Base-by-base conservation (phyloP, 2,329 filamentous ascomycete genomes). In the Arthroderma sp. region DNA sequence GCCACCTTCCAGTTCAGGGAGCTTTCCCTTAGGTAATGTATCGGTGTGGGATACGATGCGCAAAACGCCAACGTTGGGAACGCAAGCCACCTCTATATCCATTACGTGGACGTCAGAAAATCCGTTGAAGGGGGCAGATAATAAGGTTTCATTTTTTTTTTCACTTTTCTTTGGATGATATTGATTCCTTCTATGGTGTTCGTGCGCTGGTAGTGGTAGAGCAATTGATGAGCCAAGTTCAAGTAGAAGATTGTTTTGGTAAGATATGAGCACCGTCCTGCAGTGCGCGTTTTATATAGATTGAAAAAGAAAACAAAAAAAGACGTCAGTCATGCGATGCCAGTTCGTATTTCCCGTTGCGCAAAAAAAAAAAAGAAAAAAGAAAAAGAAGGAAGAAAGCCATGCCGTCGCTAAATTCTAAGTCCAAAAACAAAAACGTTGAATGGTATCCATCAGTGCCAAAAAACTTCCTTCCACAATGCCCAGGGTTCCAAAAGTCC, bases 341-440 rank as follows among this genome's bases (percentile, higher is more conserved):
- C 23, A 51, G 47, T 51, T 33, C 47, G 25, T 51, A 51, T 8
- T 31, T 51, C 47, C 47, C 47, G 47, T 51, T 15, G 33, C 47
- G 13, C 25, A 49, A 19, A 51, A 19, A 51, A 33, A 51, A 51
- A 33, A 31, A 9, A 31, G 33, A 51, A 51, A 51, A n/a, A n/a
- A 17, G 21, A 25, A 13, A 17, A 21, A 28, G 6, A 51, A 51
- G 25, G n/a, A n/a, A n/a, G n/a, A n/a, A n/a, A n/a, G n/a, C 44
- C 21, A 51, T 51, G 47, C 47, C 28, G 47, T 51, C 47, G 47
- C 47, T 51, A 51, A 51, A 51, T 47, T 21, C 41, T 25, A 19
- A 6, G 23, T 47, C 21, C 41, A 47, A 47, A 47, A 47, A 47
- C 41, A 47, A 47, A 47, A 37, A 37, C 28, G 7, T 7, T 43